Percentiles rank a stretch among this genome's conserved stretches.
These are phyloP conservation scores for Ceratonia siliqua DNA, from an alignment of 306 rosid species.

Conservation along the genomic window DNA sequence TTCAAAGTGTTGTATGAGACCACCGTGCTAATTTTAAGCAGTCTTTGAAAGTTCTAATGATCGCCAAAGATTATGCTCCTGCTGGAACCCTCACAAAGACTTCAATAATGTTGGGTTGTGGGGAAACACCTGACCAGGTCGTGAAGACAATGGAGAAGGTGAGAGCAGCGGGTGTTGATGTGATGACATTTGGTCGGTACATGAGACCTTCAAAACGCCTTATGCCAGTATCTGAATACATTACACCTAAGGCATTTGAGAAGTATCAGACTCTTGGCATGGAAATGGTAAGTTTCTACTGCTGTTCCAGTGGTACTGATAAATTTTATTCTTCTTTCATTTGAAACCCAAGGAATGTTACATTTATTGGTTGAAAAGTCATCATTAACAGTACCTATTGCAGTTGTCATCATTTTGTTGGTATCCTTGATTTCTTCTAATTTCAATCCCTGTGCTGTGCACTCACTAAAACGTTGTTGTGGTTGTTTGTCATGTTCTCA, in stretches of 20 bases:
- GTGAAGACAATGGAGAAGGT: conserved; percentile 99
- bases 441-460: conserved; percentile 7
- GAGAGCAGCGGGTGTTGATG: conserved; percentile 97
- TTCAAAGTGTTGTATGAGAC: conserved; percentile 83
- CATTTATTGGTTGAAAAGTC: not conserved
- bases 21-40: conserved; percentile 93
- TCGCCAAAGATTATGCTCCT: conserved; percentile 88
- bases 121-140: conserved; percentile 93
- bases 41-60: conserved; percentile 84
- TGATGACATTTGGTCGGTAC: conserved; percentile 96
- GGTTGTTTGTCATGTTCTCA: conserved; percentile 13
- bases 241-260: conserved; percentile 94
- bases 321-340: not conserved
- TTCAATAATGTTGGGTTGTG: conserved; percentile 97
- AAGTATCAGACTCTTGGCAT: conserved; percentile 80
- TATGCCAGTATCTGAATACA: conserved; percentile 93
- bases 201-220: conserved; percentile 99
- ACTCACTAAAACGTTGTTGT: conserved; percentile 15
- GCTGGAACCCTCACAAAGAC: conserved; percentile 94
- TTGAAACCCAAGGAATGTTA: conserved; percentile 17
- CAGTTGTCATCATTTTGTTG: conserved; percentile 27
- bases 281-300: conserved; percentile 73
- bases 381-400: conserved; percentile 16
- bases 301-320: conserved; percentile 8
- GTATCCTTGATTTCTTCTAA: not conserved